Evolutionary conservation across 2,329 filamentous ascomycete genomes (phyloP).

Genomic region (Scolecobasidium constrictum): DNA sequence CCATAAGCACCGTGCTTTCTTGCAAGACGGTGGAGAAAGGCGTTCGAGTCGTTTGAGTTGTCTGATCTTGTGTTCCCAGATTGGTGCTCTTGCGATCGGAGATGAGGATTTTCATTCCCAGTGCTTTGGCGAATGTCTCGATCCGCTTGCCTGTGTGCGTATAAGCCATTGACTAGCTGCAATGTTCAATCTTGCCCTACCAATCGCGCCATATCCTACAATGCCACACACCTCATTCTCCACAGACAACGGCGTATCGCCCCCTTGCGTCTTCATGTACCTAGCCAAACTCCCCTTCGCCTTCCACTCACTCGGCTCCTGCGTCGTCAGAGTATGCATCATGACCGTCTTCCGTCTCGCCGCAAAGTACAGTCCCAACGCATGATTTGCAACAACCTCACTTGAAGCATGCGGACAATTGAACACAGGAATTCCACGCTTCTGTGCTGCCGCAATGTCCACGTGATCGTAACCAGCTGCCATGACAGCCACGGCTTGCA

Average conservation of each 20-base stretch:
- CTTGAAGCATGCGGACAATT: constrained; percentile 31
- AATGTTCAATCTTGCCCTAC: not conserved
- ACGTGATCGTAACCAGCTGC: constrained; percentile 32
- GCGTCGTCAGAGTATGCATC: constrained; percentile 19
- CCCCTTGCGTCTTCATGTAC: constrained; percentile 22
- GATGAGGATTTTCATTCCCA: constrained; percentile 39
- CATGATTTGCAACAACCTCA: constrained; percentile 32
- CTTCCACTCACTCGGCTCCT: constrained; percentile 28
- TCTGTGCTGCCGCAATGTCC: constrained; percentile 25
- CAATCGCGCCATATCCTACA: constrained; percentile 39
- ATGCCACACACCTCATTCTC: constrained; percentile 39
- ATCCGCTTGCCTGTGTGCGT: constrained; percentile 26
- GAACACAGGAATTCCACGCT: constrained; percentile 27
- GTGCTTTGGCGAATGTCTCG: constrained; percentile 29
- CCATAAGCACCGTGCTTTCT: constrained; percentile 26
- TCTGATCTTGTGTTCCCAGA: constrained; percentile 14
- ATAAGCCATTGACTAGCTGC: not conserved
- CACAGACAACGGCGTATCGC: constrained; percentile 33
- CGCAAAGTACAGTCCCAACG: constrained; percentile 33
- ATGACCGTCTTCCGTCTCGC: constrained; percentile 25
- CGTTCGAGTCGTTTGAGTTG: too few species aligned
- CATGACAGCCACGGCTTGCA: constrained; percentile 27
- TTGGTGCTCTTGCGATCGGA: constrained; percentile 32
- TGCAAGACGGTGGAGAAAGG: constrained; percentile 26
- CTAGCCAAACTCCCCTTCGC: constrained; percentile 23